Evolutionary conservation across 352 stramenopile genomes (phyloP), one percentile per base, ranked within the genome.

Genomic region (Phytophthora quininea): DNA sequence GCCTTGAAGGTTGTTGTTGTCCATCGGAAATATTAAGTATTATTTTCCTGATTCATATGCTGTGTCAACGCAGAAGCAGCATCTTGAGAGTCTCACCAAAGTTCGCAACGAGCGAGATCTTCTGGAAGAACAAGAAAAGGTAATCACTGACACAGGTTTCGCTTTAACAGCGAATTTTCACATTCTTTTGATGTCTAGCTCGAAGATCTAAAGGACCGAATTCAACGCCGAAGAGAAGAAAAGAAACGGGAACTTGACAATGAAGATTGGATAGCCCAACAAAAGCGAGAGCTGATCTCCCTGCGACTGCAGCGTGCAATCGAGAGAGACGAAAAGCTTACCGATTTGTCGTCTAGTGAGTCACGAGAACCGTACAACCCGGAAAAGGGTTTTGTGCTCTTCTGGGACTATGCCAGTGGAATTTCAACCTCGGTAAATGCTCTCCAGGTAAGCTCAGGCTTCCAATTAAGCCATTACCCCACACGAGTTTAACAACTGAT

Each of bases 41-140:
- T 46, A 40, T 40, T 40, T 40, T 6, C 47, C 56, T 5, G 46
- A 24, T 24, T 24, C 19, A 24, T 24, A 24, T 24, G 40, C 50
- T 48, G 40, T 37, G 31, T 54, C 2, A 33, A 19, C 62, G 24
- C 38, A 84, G 76, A 68, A 49, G 29, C 50, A 78, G 14, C 80
- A 89, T 40, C 55, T 84, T 15, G 65, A 85, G 55, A 79, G 61
- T 15, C 57, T 89, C 19, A 60, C 58, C 3, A 82, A 80, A 52
- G 54, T 89, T 24, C 75, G 74, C 12, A 80, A 89, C n/a, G 79
- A 89, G 40, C 69, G 80, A 5, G 67, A 85, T 40, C 59, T 89
- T 42, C 64, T 89, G 11, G 79, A 89, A 65, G 80, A 89, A 52
- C 74, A 86, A 54, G 80, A 88, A 58, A 86, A 87, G 67, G 79